phyloP scores from a whole-genome alignment of 1,284 basidiomycete species.

The Ustilago tritici region DNA sequence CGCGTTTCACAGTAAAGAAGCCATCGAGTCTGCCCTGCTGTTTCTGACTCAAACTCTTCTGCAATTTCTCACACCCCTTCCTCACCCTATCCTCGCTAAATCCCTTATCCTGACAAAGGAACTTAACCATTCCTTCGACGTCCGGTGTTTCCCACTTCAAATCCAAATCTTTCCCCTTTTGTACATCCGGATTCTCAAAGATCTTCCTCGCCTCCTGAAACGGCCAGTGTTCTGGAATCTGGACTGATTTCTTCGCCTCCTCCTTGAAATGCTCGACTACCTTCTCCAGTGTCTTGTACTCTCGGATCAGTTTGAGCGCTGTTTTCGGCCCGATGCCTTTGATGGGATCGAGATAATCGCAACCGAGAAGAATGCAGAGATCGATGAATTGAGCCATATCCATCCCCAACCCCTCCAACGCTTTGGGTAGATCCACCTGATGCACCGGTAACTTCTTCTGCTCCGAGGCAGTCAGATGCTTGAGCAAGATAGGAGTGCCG shows the following conservation, averaged over 20 bases:
- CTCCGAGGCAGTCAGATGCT: constrained; percentile 98
- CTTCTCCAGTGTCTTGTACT: constrained; percentile 82
- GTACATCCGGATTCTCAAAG: constrained; percentile 89
- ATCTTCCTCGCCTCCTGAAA: constrained; percentile 93
- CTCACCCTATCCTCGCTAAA: constrained; percentile 98
- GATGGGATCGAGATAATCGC: constrained; percentile 97
- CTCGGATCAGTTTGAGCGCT: constrained; percentile 90
- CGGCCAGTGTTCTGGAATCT: constrained; percentile 90
- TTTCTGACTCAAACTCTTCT: constrained; percentile 87
- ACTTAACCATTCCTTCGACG: constrained; percentile 91
- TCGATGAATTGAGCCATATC: constrained; percentile 95
- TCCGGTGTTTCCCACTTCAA: constrained; percentile 95
- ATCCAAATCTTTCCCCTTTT: constrained; percentile 88
- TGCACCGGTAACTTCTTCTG: constrained; percentile 98
- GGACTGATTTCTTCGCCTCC: constrained; percentile 70
- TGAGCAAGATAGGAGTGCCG: constrained; percentile 87
- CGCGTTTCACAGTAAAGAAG: constrained; percentile 77
- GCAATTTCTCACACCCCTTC: constrained; percentile 91
- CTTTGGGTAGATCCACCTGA: constrained; percentile 86
- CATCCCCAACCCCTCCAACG: constrained; percentile 89
- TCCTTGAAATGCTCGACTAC: constrained; percentile 82
- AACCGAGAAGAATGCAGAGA: constrained; percentile 94
- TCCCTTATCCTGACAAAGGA: constrained; percentile 93
- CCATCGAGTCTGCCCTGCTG: constrained; percentile 96
- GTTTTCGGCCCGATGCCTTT: constrained; percentile 95